Base-by-base conservation (phyloP, 192 early-diverging fungal genomes). In the Backusella macrospora region DNA sequence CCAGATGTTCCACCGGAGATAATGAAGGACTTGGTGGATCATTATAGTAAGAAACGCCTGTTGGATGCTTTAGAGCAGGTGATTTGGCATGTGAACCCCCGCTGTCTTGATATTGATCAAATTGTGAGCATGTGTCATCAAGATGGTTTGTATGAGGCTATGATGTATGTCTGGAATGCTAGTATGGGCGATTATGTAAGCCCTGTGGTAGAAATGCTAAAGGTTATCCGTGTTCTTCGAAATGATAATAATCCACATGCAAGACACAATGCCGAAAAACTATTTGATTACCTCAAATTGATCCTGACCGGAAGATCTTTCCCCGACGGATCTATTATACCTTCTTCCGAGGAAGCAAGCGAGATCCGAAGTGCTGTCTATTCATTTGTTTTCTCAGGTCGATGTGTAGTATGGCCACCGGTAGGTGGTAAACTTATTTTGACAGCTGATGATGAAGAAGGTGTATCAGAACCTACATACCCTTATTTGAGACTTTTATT, bases 161-260 rank as follows among this genome's bases (percentile, higher is more conserved):
- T 86, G 73, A 89, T 87, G 42, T 89, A 87, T 63, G 88, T 89
- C 0, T 89, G 85, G 86, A 89, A 87, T 73, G 79, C 80, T 29
- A 86, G 85, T 38, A 87, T 89, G 73, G 70, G 82, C 12, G 88
- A 89, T 67, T 89, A 85, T 78, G 88, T 89, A 21, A 87, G 85
- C 23, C 88, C 88, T 2, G 83, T 87, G 5, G 85, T 89, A 6
- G 83, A 87, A 59, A 71, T 89, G 45, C 77, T 89, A 6, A 79
- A 81, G 44, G 82, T 89, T 45, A 86, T 89, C 38, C 83, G 82
- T 39, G 46, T 87, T 10, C 75, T 87, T 34, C 75, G 71, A 13
- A 18, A 49, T 10, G 39, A 75, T 46, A 18, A 73, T 6, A 44
- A 65, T n/a, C 7, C 65, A 12, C 62, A 38, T 6, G 43, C 37